A percentile compares a stretch with the other conserved stretches of the same genome.
phyloP scores from a whole-genome alignment of 345 rosid species.

The Linum lewisii region DNA sequence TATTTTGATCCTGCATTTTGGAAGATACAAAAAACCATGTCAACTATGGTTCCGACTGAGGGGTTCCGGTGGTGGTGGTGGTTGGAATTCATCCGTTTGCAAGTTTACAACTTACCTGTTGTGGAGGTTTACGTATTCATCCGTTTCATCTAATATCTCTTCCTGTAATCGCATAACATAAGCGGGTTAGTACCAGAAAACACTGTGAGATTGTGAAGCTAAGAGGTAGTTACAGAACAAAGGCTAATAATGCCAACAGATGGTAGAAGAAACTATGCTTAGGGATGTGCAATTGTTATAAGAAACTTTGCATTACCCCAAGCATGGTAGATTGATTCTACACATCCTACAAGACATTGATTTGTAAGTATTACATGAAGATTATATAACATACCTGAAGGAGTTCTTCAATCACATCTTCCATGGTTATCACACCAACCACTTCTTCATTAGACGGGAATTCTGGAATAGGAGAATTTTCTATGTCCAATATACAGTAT shows the following conservation, averaged over 20 bases:
- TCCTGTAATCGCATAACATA: constrained; percentile 44
- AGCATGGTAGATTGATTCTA: neutral
- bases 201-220: no score
- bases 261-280: no score
- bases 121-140: constrained; percentile 87
- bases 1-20: constrained; percentile 59
- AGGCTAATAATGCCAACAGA: no score
- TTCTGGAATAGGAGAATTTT: constrained; percentile 57
- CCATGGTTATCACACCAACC: constrained; percentile 90
- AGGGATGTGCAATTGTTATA: no score
- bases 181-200: no score
- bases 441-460: constrained; percentile 62
- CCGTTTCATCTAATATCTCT: constrained; percentile 95
- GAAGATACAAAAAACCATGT: neutral
- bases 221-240: no score
- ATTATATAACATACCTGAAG: constrained; percentile 50
- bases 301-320: no score
- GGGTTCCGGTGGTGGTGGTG: no score
- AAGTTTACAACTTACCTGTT: constrained; percentile 34
- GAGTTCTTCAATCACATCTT: constrained; percentile 96
- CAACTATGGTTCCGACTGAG: neutral
- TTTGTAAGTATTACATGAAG: neutral
- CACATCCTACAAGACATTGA: neutral
- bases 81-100: no score
- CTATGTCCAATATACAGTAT: constrained; percentile 77